Evolutionary conservation across 352 stramenopile genomes (phyloP), one percentile per base, ranked within the genome.

Genomic region (Globisporangium spiculum): DNA sequence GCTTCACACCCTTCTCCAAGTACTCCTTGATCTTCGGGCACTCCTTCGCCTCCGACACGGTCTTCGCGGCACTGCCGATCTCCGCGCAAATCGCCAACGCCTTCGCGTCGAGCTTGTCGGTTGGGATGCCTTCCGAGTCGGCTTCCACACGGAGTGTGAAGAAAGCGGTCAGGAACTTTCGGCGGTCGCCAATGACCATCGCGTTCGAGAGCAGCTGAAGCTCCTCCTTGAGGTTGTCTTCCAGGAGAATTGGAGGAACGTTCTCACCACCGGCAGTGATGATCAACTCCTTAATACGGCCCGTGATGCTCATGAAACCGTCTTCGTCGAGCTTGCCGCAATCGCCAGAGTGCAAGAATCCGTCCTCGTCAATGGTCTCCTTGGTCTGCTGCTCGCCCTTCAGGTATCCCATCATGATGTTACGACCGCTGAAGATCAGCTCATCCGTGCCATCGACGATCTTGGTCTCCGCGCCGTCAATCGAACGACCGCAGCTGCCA

Each of bases 221-320:
- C 57, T 95, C 84, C 50, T 92, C 81, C 80, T 98, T 98, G 32
- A 98, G 72, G 24, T 81, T 84, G 70, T 98, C 87, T 65, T 98
- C 94, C 68, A 98, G 92, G 46, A 96, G 78, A 6, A 97, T 90
- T 55, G 96, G 96, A 22, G 96, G 82, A 16, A 99, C 88, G 78
- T 99, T 99, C 73, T 99, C 96, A 36, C 96, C 96, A 71, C 96
- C 96, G n/a, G 96, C 95, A 48, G 94, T 98, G 68, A 98, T 92
- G 63, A 98, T 96, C 22, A 98, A 71, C 75, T 99, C 96, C 77
- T 99, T 99, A 79, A 98, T 98, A 65, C 96, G 92, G 22, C 96
- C 96, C 18, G 96, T 99, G 66, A 99, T 98, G 53, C 74, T 83
- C 81, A 98, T 89, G 74, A 99, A 98, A n/a, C 94, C 91, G 46